phyloP scores from a whole-genome alignment of 1,284 basidiomycete species.

The Cutaneotrichosporon sp. region DNA sequence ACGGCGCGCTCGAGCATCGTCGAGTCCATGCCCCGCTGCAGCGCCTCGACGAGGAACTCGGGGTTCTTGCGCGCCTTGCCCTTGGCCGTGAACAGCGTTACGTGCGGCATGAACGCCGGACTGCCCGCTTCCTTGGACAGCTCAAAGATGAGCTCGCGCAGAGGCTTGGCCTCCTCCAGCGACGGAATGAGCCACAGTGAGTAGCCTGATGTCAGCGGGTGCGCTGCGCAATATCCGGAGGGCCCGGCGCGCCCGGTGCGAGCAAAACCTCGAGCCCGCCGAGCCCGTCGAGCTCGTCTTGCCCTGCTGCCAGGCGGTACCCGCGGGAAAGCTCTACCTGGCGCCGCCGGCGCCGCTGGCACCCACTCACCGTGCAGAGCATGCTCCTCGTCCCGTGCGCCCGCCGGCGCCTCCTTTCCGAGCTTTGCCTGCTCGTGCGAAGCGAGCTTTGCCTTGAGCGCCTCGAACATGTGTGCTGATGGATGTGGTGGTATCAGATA shows the following conservation, averaged over 20 bases:
- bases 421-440: not conserved
- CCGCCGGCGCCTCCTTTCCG: not conserved
- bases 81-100: slow-evolving; percentile 30
- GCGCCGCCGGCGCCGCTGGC: too few relatives aligned
- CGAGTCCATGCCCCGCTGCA: not conserved
- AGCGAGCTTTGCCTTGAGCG: not conserved
- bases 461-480: not conserved
- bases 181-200: slow-evolving; percentile 25
- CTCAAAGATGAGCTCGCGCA: slow-evolving; percentile 14
- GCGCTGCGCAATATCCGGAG: too few relatives aligned
- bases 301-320: too few relatives aligned
- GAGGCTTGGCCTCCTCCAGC: not conserved
- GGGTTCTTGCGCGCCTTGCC: not conserved
- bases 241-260: too few relatives aligned
- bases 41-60: not conserved
- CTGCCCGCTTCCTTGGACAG: slow-evolving; percentile 3
- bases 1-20: slow-evolving; percentile 1
- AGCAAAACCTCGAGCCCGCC: too few relatives aligned
- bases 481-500: not conserved
- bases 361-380: not conserved
- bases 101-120: slow-evolving; percentile 32
- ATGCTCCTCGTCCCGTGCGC: not conserved
- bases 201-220: slow-evolving; percentile 17
- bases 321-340: not conserved
- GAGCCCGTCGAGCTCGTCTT: too few relatives aligned